A percentile compares a stretch with the other conserved stretches of the same genome.
Conservation (phyloP, 208 protist genomes). For the Wallacemonas sp. region DNA sequence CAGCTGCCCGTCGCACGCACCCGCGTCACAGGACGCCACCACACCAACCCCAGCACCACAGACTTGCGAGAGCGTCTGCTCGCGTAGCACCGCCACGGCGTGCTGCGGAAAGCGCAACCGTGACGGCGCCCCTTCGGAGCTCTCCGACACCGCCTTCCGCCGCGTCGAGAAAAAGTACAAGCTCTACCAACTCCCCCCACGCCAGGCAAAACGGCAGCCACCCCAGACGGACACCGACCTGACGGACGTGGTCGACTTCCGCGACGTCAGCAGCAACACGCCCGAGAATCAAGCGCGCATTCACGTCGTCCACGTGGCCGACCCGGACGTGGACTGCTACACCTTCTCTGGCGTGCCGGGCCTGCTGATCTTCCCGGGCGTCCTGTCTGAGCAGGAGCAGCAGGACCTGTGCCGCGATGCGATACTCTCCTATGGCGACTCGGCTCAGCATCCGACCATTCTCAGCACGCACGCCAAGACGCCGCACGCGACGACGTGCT, state of each 20-base stretch:
- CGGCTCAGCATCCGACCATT: constrained; percentile 70
- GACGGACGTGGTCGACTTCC: constrained; percentile 65
- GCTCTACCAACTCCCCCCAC: constrained; percentile 57
- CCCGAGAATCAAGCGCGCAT: constrained; percentile 44
- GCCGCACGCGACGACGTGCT: constrained; percentile 54
- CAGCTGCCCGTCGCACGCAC: too few relatives aligned
- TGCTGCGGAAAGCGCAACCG: constrained; percentile 15
- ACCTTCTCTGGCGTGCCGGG: constrained; percentile 76
- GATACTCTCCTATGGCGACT: constrained; percentile 65
- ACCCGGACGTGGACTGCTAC: constrained; percentile 51
- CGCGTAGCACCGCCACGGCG: not conserved
- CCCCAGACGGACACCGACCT: constrained; percentile 40
- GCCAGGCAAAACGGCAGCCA: constrained; percentile 31
- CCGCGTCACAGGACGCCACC: too few relatives aligned
- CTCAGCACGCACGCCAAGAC: constrained; percentile 76
- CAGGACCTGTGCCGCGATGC: constrained; percentile 51
- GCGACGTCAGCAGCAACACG: constrained; percentile 54
- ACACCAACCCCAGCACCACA: too few relatives aligned
- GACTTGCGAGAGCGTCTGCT: not conserved
- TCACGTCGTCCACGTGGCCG: constrained; percentile 22
- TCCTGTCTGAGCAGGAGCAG: constrained; percentile 56
- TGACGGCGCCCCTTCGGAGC: constrained; percentile 8
- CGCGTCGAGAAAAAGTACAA: constrained; percentile 69
- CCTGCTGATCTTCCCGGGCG: constrained; percentile 59
- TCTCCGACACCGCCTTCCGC: constrained; percentile 46